These are phyloP conservation scores for Nakaseomyces uthaithaninus DNA, from an alignment of 1,139 yeast species.

Conservation along the genomic window DNA sequence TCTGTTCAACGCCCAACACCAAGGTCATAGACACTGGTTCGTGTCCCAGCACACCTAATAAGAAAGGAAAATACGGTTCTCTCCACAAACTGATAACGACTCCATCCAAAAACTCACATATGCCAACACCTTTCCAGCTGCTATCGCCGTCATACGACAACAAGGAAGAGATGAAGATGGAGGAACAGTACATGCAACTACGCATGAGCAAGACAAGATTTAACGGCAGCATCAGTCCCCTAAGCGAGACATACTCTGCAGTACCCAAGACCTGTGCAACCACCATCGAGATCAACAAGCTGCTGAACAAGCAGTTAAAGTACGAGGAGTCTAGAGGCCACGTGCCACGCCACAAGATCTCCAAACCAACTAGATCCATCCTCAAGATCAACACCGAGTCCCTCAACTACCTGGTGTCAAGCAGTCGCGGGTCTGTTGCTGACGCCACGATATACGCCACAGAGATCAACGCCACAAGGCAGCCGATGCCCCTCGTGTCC, in stretches of 20 bases:
- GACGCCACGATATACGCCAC: conserved; percentile 76
- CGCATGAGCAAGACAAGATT: conserved; percentile 2
- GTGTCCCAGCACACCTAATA: conserved; percentile 16
- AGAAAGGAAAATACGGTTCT: conserved; percentile 9
- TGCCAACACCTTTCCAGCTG: conserved; percentile 2
- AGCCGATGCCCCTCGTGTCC: conserved; percentile 58
- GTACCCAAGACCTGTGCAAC: conserved; percentile 7
- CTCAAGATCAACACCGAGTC: conserved; percentile 35
- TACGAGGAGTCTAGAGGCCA: too few species aligned
- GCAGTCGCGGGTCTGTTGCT: conserved; percentile 55
- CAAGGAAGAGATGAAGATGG: background rate
- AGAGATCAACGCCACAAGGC: conserved; percentile 49
- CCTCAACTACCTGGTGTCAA: conserved; percentile 52
- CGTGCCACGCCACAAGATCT: conserved; percentile 28
- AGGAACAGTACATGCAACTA: conserved; percentile 2
- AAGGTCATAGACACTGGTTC: background rate
- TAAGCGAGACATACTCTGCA: conserved; percentile 13
- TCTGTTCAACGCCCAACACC: background rate
- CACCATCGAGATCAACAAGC: conserved; percentile 1
- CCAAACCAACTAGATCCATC: conserved; percentile 36
- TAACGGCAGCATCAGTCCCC: conserved; percentile 8
- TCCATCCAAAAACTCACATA: conserved; percentile 13
- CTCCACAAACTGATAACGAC: conserved; percentile 6
- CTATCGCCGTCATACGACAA: conserved; percentile 2
- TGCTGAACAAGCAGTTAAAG: conserved; percentile 34